Conservation (phyloP, 2,329 filamentous ascomycete genomes). For the Botrytis deweyae region DNA sequence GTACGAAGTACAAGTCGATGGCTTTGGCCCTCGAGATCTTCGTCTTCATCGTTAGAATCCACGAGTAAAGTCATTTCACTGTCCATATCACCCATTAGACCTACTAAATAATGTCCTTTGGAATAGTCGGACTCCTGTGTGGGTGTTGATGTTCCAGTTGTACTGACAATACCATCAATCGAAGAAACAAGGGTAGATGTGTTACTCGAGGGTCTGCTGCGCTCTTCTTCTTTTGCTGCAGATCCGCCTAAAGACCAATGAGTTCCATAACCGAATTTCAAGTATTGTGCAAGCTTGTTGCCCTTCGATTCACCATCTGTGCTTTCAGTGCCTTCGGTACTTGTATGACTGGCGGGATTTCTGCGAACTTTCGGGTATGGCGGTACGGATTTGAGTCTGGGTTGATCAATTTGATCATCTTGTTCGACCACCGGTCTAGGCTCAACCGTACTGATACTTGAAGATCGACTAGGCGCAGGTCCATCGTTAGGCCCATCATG, state of each 20-base stretch:
- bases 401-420: neutral
- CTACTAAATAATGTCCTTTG: constrained; percentile 62
- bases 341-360: constrained; percentile 26
- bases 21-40: constrained; percentile 40
- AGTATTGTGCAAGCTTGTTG: constrained; percentile 57
- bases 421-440: neutral
- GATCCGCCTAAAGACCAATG: constrained; percentile 55
- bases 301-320: constrained; percentile 33
- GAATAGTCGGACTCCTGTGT: constrained; percentile 26
- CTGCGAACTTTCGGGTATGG: constrained; percentile 24
- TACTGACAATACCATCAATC: constrained; percentile 5
- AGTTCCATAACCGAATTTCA: constrained; percentile 67
- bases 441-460: constrained; percentile 6
- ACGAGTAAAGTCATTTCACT: constrained; percentile 39
- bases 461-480: neutral
- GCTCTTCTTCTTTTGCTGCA: constrained; percentile 25
- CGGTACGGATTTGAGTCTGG: constrained; percentile 3
- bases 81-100: constrained; percentile 64
- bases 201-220: neutral
- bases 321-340: constrained; percentile 18
- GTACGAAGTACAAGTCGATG: constrained; percentile 63
- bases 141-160: neutral
- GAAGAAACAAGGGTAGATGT: neutral
- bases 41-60: constrained; percentile 17
- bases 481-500: constrained; percentile 11